Percentiles rank a stretch among this genome's conserved stretches.
These are phyloP conservation scores for Candida cerambycidarum DNA, from an alignment of 805 yeast genomes.

Conservation along the genomic window DNA sequence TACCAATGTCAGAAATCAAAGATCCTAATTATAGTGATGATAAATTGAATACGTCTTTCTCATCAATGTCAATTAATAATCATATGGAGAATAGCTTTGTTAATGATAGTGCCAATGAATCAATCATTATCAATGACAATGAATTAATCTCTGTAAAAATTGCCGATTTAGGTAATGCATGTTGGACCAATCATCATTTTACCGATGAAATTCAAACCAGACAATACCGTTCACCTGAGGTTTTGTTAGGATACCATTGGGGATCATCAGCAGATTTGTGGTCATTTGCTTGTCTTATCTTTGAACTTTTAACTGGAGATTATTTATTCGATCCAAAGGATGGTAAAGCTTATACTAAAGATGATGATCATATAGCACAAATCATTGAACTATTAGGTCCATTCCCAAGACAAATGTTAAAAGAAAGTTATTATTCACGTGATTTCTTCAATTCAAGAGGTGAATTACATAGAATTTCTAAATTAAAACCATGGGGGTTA, in stretches of 20 bases:
- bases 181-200: constrained; percentile 62
- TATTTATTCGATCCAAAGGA: constrained; percentile 88
- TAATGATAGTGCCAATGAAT: constrained; percentile 14
- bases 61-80: constrained; percentile 39
- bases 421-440: constrained; percentile 59
- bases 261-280: constrained; percentile 94
- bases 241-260: constrained; percentile 76
- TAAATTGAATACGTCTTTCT: constrained; percentile 34
- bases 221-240: constrained; percentile 67
- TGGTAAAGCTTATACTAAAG: constrained; percentile 75
- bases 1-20: constrained; percentile 18
- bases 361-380: constrained; percentile 96
- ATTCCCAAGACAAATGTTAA: constrained; percentile 57
- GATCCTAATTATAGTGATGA: constrained; percentile 11
- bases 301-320: constrained; percentile 92
- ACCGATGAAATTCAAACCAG: constrained; percentile 70
- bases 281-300: constrained; percentile 91
- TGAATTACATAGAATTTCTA: constrained; percentile 73
- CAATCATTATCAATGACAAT: constrained; percentile 33
- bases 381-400: constrained; percentile 80
- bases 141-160: constrained; percentile 66
- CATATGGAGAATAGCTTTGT: constrained; percentile 13
- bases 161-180: constrained; percentile 72
- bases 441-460: constrained; percentile 68
- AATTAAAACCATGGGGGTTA: constrained; percentile 87